A percentile compares a stretch with the other conserved stretches of the same genome.
Conservation (phyloP, 2,329 filamentous ascomycete genomes). For the Capronia epimyces region DNA sequence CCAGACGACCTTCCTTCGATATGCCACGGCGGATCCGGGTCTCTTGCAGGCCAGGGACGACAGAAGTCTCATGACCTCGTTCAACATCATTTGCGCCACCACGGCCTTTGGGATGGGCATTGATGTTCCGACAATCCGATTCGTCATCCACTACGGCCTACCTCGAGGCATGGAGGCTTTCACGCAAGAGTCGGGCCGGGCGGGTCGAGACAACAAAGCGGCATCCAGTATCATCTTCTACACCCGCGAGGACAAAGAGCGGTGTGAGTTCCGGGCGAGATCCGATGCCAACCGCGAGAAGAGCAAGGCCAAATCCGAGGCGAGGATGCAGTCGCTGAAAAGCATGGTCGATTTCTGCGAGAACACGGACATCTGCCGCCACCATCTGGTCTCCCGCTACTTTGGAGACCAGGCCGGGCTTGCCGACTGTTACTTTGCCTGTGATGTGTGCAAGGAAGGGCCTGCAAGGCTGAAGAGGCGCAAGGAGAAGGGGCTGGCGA, state of each 20-base stretch:
- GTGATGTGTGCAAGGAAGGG: conserved; percentile 70
- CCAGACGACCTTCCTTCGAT: conserved; percentile 30
- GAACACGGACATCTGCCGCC: conserved; percentile 64
- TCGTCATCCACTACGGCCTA: conserved; percentile 90
- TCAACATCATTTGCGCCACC: conserved; percentile 89
- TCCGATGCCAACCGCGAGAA: conserved; percentile 28
- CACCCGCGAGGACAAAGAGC: conserved; percentile 76
- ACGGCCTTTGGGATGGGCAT: conserved; percentile 98
- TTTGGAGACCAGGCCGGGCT: conserved; percentile 53
- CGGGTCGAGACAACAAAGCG: conserved; percentile 82
- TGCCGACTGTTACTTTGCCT: conserved; percentile 61
- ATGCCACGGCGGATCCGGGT: conserved; percentile 24
- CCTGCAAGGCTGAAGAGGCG: conserved; percentile 51
- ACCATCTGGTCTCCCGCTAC: conserved; percentile 67
- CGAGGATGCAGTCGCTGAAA: conserved; percentile 58
- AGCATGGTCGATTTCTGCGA: conserved; percentile 78
- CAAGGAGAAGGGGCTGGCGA: conserved; percentile 40
- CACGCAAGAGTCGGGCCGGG: conserved; percentile 90
- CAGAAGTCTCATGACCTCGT: conserved; percentile 47
- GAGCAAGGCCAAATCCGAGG: conserved; percentile 40
- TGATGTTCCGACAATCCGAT: conserved; percentile 89
- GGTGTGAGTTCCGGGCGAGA: conserved; percentile 33
- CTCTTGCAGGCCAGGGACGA: conserved; percentile 16
- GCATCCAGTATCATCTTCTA: conserved; percentile 87
- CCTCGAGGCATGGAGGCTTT: conserved; percentile 94